Percentiles rank a stretch among this genome's conserved stretches.
Conservation (phyloP, 805 yeast species). For the Nakazawaea anatomiae region DNA sequence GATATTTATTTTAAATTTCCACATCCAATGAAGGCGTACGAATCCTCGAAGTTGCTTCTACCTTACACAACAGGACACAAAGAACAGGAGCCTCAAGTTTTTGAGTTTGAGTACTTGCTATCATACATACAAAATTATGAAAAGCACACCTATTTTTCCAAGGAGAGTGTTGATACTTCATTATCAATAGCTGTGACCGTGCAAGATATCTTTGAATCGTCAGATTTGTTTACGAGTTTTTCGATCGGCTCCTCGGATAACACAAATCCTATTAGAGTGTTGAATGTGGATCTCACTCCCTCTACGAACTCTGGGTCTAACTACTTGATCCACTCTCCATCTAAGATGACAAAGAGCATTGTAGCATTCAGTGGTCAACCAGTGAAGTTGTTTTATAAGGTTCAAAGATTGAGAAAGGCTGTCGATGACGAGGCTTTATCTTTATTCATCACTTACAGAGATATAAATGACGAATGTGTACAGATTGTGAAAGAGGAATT, state of each 20-base stretch:
- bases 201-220: constrained; percentile 65
- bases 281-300: constrained; percentile 28
- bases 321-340: constrained; percentile 19
- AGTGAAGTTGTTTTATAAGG: constrained; percentile 51
- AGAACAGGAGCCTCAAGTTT: constrained; percentile 13
- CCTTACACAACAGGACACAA: constrained; percentile 2
- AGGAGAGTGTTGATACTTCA: constrained; percentile 39
- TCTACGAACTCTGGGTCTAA: constrained; percentile 24
- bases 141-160: constrained; percentile 14
- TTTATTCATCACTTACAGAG: constrained; percentile 39
- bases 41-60: constrained; percentile 9
- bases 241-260: constrained; percentile 55
- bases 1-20: constrained; percentile 8
- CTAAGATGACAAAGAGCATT: constrained; percentile 19
- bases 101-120: constrained; percentile 16
- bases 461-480: constrained; percentile 39
- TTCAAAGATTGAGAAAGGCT: constrained; percentile 24
- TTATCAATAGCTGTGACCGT: constrained; percentile 69
- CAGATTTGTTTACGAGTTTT: constrained; percentile 58
- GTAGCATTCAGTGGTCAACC: constrained; percentile 70
- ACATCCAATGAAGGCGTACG: constrained; percentile 11
- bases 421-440: constrained; percentile 22
- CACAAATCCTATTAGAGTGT: constrained; percentile 47
- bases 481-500: constrained; percentile 19
- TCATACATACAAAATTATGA: constrained; percentile 16